phyloP scores from a whole-genome alignment of 176 grass and related monocot genomes.

The Bothriochloa decipiens region DNA sequence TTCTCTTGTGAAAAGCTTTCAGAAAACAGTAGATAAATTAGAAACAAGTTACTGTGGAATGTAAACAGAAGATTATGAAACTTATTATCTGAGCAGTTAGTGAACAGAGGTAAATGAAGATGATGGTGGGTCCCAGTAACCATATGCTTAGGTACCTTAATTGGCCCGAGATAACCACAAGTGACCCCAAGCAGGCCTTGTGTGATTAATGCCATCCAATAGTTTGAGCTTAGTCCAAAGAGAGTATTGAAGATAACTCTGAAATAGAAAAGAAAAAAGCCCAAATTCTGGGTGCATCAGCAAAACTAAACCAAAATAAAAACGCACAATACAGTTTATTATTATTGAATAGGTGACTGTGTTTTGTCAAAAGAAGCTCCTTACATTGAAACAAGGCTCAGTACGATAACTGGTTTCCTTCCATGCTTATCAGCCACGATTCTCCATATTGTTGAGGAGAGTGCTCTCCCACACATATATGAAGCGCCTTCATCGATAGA shows the following conservation, averaged over 20 bases:
- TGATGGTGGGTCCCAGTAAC: background rate
- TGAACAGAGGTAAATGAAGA: background rate
- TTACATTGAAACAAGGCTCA: conserved; percentile 64
- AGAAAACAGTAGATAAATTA: background rate
- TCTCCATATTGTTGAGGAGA: conserved; percentile 71
- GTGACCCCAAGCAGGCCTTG: conserved; percentile 56
- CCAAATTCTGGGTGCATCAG: conserved; percentile 14
- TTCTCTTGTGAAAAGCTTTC: conserved; percentile 1
- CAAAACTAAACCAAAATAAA: conserved; percentile 31
- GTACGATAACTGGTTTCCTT: conserved; percentile 66
- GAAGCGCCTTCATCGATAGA: conserved; percentile 58
- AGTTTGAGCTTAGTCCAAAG: conserved; percentile 70
- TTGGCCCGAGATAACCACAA: conserved; percentile 57
- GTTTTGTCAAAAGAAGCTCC: conserved; percentile 23
- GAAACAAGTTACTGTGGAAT: conserved; percentile 11
- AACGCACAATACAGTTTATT: background rate
- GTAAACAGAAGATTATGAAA: conserved; percentile 5
- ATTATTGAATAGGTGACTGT: background rate
- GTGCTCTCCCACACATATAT: conserved; percentile 71
- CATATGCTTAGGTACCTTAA: conserved; percentile 51
- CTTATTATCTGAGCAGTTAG: background rate
- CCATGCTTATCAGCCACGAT: conserved; percentile 70
- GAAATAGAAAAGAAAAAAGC: conserved; percentile 30
- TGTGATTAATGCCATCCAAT: conserved; percentile 73
- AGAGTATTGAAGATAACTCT: conserved; percentile 68